Evolutionary conservation across 371 early-diverging fungal species (phyloP), one percentile per base, ranked within the genome.

Genomic region (Apophysomyces trapeziformis): DNA sequence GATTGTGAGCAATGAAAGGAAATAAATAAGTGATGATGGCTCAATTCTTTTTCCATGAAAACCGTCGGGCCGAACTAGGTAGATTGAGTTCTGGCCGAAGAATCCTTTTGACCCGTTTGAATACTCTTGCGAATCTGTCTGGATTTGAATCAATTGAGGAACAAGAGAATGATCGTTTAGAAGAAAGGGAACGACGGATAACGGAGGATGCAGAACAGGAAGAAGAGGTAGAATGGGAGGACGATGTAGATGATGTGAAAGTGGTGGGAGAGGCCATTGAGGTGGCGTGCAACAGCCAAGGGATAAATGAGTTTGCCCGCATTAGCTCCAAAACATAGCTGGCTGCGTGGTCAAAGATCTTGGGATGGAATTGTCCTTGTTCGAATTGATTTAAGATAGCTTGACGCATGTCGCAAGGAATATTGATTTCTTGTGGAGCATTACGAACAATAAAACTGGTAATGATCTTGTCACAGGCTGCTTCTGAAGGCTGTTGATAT

Each of bases 401-500:
- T 39, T 75, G 68, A 4, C 77, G 62, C 37, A 77, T 60, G 46
- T 80, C 80, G 38, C 68, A 73, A 2, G 73, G 80, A 56, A 80
- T 77, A 38, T 80, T 80, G 58, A 80, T 75, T 62, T 80, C 80
- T 65, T 77, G 77, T 7, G 74, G 66, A n/a, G 80, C 71, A 61
- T 80, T 73, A 43, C 63, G 67, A 8, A 73, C 47, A 5, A 80
- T 70, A 45, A 71, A 77, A 0, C 65, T 59, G 35, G 61, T 58
- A 0, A 80, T 50, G 2, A 80, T 80, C 32, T 60, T 54, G 14
- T 75, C 60, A 46, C 77, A 80, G 45, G 70, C 68, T 11, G 60
- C 58, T 37, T 69, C 68, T 16, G 77, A 57, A 0, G 61, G 59
- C 21, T 58, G 58, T 50, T 65, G 60, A 38, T 78, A 78, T 13